Base-by-base conservation (phyloP, 768 basidiomycete species). In the Dioszegia aurantiaca region DNA sequence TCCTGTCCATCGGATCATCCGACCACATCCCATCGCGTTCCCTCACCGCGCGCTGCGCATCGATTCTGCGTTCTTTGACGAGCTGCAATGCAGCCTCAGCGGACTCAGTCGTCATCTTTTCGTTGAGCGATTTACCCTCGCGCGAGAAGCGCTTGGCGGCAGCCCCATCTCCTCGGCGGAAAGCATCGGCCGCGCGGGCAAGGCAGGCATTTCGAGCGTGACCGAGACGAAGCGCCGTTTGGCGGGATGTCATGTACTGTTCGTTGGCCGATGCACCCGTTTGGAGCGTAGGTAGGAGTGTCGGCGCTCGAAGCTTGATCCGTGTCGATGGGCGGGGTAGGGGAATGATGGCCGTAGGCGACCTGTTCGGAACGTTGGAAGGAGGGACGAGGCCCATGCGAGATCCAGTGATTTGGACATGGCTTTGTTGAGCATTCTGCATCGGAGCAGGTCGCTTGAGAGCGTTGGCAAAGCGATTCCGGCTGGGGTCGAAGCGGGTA, bases 181-280 rank as follows among this genome's bases (percentile, higher is more conserved):
- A 99, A 2, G 93, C 91, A 68, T 95, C 92, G 2, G 95, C 94
- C 12, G 95, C 95, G 42, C 91, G 85, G 1, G 90, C 90, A 26
- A 99, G 81, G 75, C 90, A 95, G 16, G 90, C 90, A 67, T 98
- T 98, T 36, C 95, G 82, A 30, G 90, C 90, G 1, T 90, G 88
- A 48, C 94, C 95, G 23, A 97, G 85, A 68, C 95, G 88, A 57
- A 98, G 81, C 24, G 90, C 92, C 31, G 88, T 85, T 31, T 86
- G 82, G 17, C 95, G 86, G 70, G 95, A 94, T 0, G 84, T 75
- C 85, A 95, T 87, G 78, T 99, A 99, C 62, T 95, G 76, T 51
- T 75, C 81, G 74, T 85, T 92, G 46, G 93, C 76, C 0, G 85
- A 74, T 45, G 89, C 85, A 16, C 94, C 93, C 0, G 93, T 97